phyloP scores from a whole-genome alignment of 345 rosid species.

The Garcia nutans region DNA sequence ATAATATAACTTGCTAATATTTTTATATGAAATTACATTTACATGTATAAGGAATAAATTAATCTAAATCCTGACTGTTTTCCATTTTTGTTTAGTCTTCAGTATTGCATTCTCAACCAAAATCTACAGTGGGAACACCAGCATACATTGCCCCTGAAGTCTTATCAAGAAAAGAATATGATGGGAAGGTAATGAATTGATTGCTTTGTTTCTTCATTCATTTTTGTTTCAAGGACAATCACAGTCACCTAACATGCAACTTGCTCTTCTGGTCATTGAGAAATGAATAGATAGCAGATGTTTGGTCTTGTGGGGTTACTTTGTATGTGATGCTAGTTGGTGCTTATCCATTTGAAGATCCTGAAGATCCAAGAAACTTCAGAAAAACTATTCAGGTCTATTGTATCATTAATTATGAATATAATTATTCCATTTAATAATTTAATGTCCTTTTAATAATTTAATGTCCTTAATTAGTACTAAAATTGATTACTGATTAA shows the following conservation, averaged over 20 bases:
- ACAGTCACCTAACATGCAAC: neutral
- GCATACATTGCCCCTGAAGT: conserved; percentile 32
- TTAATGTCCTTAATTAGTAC: neutral
- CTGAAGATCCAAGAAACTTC: conserved; percentile 33
- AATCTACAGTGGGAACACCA: conserved; percentile 29
- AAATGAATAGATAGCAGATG: conserved; percentile 25
- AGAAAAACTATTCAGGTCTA: conserved; percentile 26
- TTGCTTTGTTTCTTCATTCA: neutral
- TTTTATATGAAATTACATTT: neutral
- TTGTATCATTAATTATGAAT: neutral
- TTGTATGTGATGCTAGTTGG: conserved; percentile 33
- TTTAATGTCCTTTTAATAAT: neutral
- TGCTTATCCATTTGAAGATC: conserved; percentile 32
- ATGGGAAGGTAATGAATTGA: conserved; percentile 24
- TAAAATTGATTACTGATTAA: neutral
- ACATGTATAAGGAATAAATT: neutral
- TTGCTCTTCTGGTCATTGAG: neutral
- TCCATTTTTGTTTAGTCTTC: conserved; percentile 17
- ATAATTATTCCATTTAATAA: neutral
- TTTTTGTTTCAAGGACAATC: neutral
- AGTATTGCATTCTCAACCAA: conserved; percentile 31
- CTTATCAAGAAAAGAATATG: conserved; percentile 24
- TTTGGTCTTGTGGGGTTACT: conserved; percentile 34
- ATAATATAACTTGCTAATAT: neutral
- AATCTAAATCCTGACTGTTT: neutral